Percentiles rank a stretch among this genome's conserved stretches.
Conservation (phyloP, 129 eudicot genomes). For the Tagetes patula region DNA sequence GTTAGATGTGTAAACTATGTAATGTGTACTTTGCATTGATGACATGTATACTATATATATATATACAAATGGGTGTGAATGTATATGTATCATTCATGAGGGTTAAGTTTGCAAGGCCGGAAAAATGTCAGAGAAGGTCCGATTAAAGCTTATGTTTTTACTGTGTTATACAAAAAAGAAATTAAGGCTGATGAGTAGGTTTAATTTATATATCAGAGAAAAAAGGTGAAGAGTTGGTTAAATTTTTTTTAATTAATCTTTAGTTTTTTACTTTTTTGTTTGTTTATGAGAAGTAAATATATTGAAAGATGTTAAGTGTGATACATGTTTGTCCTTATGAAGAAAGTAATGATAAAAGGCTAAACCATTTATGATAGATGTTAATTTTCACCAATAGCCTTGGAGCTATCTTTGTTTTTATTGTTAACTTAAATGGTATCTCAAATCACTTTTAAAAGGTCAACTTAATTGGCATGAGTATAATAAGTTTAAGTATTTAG, state of each 20-base stretch:
- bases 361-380: neutral
- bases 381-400: neutral
- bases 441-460: too few species aligned
- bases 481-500: too few species aligned
- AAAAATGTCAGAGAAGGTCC: slow-evolving; percentile 43
- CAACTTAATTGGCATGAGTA: too few species aligned
- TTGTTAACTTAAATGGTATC: too few species aligned
- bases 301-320: neutral
- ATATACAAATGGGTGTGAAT: slow-evolving; percentile 18
- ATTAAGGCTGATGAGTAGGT: slow-evolving; percentile 16
- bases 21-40: slow-evolving; percentile 56
- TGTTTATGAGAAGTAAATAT: slow-evolving; percentile 5
- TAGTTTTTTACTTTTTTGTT: neutral
- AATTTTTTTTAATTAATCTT: neutral
- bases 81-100: slow-evolving; percentile 38
- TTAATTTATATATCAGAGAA: slow-evolving; percentile 21
- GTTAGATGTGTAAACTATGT: too few species aligned
- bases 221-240: slow-evolving; percentile 4
- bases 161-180: slow-evolving; percentile 29
- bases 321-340: slow-evolving; percentile 4
- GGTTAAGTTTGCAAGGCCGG: slow-evolving; percentile 23
- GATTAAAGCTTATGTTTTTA: slow-evolving; percentile 41
- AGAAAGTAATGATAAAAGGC: neutral
- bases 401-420: neutral
- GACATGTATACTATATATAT: slow-evolving; percentile 25